Base-by-base conservation (phyloP, 2,329 filamentous ascomycete species). In the Emergomyces africanus region DNA sequence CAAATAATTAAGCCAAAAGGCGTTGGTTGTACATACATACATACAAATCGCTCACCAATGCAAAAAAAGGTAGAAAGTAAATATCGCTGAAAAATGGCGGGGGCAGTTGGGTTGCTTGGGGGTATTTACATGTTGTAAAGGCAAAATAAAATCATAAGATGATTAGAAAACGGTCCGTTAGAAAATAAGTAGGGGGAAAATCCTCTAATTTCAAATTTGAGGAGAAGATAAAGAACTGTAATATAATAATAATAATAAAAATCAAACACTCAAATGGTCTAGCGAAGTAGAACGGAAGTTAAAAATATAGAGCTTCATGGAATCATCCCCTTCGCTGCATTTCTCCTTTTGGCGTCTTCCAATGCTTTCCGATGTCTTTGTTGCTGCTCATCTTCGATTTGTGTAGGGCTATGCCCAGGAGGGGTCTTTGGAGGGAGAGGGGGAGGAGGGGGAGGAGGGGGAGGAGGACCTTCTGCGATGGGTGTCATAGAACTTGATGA, bases 301-400 rank as follows among this genome's bases (percentile, higher is more conserved):
- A 33, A 12, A 20, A 37, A 54, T 30, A 25, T 28, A 33, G 15
- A 35, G 2, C 14, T 30, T 57, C 23, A 57, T 25, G 25, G 51
- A 28, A 25, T 28, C 20, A 54, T 18, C 12, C 37, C 30, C n/a
- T 67, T 70, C 37, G 69, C 70, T 5, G 73, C 78, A 69, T 83
- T 82, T 62, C 80, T 73, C 68, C 72, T 75, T 70, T 81, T 82
- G 9, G 80, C 80, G 59, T 77, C 75, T 61, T 81, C 78, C 58
- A 82, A 66, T 37, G 79, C 79, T 62, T 70, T 75, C 51, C 74
- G 75, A 55, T 81, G 66, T 62, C 79, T 72, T 60, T 74, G 70
- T 61, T 78, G 72, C 64, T 78, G 78, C 61, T 77, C 75, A 14
- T 68, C 67, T 15, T 67, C 23, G 63, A 33, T 20, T 51, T 2